Conservation (phyloP, 345 rosid species). For the Eucalyptus pauciflora region DNA sequence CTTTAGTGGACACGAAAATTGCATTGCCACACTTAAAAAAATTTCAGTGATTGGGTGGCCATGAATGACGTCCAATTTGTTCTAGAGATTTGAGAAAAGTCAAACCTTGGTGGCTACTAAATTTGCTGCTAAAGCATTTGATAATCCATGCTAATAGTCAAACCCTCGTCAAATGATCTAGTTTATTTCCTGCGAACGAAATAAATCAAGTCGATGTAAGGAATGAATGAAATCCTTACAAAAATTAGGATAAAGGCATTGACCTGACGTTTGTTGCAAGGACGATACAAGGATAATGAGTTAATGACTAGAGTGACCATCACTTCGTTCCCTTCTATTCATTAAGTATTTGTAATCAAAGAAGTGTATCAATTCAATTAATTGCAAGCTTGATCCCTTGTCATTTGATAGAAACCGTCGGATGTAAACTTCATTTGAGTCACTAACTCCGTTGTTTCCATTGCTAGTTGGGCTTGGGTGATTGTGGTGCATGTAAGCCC, state of each 20-base stretch:
- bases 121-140: not conserved
- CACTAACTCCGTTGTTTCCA: too few relatives aligned
- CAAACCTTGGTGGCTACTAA: not conserved
- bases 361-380: too few relatives aligned
- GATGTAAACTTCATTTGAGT: too few relatives aligned
- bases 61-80: not conserved
- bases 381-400: too few relatives aligned
- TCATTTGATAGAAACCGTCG: rapidly evolving
- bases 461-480: too few relatives aligned
- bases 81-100: not conserved
- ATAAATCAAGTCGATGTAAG: not conserved
- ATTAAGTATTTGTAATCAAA: too few relatives aligned
- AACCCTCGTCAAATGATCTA: rapidly evolving
- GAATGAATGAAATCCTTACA: not conserved
- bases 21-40: not conserved
- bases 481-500: not conserved
- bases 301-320: too few relatives aligned
- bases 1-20: not conserved
- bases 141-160: not conserved
- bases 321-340: too few relatives aligned
- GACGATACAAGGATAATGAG: not conserved
- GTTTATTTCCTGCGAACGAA: not conserved
- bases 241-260: not conserved
- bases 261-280: not conserved
- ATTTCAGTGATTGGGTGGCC: not conserved